These are phyloP conservation scores for Aspergillus spinulosporus DNA, from an alignment of 2,329 filamentous ascomycete species.

Conservation along the genomic window DNA sequence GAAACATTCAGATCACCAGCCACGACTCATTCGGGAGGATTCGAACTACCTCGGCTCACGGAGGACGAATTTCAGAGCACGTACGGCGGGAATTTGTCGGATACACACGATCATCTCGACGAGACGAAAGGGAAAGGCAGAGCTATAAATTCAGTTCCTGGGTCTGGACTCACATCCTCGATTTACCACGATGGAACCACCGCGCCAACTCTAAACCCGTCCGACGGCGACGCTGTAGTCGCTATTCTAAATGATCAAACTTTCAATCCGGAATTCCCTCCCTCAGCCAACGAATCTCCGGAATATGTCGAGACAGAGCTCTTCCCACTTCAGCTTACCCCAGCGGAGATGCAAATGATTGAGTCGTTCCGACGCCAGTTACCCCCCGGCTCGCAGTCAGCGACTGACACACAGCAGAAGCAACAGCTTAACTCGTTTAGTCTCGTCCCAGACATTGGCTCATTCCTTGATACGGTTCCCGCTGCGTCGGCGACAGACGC, in stretches of 20 bases:
- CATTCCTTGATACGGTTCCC: constrained; percentile 31
- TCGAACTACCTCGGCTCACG: constrained; percentile 21
- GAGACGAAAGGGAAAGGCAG: constrained; percentile 17
- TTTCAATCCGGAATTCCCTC: constrained; percentile 34
- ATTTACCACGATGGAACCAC: constrained; percentile 5
- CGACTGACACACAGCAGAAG: constrained; percentile 15
- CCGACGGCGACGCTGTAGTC: constrained; percentile 48
- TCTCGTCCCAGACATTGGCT: constrained; percentile 37
- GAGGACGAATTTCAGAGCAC: constrained; percentile 27
- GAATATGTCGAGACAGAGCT: constrained; percentile 27
- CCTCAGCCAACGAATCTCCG: constrained; percentile 26
- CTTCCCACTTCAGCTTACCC: constrained; percentile 25
- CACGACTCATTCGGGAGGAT: constrained; percentile 17
- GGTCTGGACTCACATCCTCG: neutral
- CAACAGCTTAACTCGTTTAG: constrained; percentile 30
- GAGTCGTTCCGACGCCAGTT: constrained; percentile 34
- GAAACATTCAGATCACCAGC: constrained; percentile 28
- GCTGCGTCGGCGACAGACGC: constrained; percentile 8
- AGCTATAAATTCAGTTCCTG: constrained; percentile 5
- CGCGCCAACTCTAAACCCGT: constrained; percentile 12
- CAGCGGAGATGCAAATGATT: constrained; percentile 31
- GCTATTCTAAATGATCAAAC: constrained; percentile 38
- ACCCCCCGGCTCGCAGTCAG: constrained; percentile 3
- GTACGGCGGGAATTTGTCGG: constrained; percentile 14
- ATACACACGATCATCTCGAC: neutral